Conservation (phyloP, 2,329 filamentous ascomycete species). For the Ceratocystis eucalypticola region DNA sequence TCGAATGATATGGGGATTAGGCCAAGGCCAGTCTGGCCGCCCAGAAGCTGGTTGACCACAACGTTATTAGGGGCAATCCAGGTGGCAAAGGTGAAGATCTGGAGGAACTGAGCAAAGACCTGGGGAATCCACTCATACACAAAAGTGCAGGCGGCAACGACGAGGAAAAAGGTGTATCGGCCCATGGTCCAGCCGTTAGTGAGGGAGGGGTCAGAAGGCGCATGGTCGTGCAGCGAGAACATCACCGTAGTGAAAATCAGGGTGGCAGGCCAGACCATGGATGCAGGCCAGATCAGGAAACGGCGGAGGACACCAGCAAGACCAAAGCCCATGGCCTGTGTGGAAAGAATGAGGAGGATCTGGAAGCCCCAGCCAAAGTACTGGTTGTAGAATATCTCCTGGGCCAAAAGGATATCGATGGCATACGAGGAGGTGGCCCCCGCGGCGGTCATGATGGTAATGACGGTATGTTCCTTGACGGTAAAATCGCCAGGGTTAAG, state of each 20-base stretch:
- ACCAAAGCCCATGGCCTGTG: constrained; percentile 44
- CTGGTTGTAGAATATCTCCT: constrained; percentile 44
- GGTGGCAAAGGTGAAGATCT: constrained; percentile 47
- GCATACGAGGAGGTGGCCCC: constrained; percentile 27
- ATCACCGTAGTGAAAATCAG: constrained; percentile 42
- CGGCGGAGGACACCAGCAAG: constrained; percentile 41
- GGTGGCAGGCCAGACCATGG: constrained; percentile 46
- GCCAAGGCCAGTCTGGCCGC: constrained; percentile 43
- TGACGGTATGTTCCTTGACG: constrained; percentile 37
- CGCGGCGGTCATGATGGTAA: constrained; percentile 34
- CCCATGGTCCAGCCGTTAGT: constrained; percentile 49
- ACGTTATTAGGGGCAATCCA: constrained; percentile 48
- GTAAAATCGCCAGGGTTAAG: constrained; percentile 33
- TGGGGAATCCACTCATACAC: constrained; percentile 43
- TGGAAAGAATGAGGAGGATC: constrained; percentile 40
- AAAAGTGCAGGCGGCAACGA: constrained; percentile 38
- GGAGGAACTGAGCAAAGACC: constrained; percentile 36
- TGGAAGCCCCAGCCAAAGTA: constrained; percentile 42
- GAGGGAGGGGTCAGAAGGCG: constrained; percentile 34
- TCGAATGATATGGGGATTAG: constrained; percentile 49
- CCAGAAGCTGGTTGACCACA: constrained; percentile 50
- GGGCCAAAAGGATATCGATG: constrained; percentile 34
- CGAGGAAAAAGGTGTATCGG: constrained; percentile 50
- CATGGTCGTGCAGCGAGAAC: constrained; percentile 35
- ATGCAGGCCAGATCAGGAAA: constrained; percentile 41